Evolutionary conservation across 2,329 filamentous ascomycete genomes (phyloP), one percentile per base, ranked within the genome.

Genomic region (Orbilia javanica): DNA sequence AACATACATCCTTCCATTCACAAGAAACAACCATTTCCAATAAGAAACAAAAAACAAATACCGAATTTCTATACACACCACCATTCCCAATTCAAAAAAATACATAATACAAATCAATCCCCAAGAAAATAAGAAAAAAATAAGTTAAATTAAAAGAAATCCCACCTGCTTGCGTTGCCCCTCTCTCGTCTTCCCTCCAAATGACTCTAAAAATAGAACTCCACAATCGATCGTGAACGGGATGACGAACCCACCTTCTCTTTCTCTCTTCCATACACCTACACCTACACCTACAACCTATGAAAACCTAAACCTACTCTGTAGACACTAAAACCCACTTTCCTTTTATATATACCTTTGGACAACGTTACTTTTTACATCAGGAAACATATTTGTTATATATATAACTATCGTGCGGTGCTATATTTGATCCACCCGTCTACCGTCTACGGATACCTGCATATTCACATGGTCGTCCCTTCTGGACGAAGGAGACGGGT

Each of bases 341-440:
- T 52, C 1, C 25, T n/a, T 2, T 36, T 36, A 10, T 36, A 11
- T 39, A 10, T 36, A 11, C n/a, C n/a, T 39, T 29, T 31, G 50
- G 10, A 31, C 50, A 53, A 53, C 50, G 50, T 53, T 57, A 57
- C 52, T 7, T 10, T 36, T 13, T 15, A n/a, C n/a, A n/a, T 13
- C 5, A 11, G 10, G 3, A 15, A 15, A 39, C 36, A 36, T 6
- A 36, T 52, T 52, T 29, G 13, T 27, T 50, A 25, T 27, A 22
- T 50, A 25, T 27, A 50, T 13, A 8, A 50, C 15, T 34, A n/a
- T 13, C 20, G 5, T 52, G 15, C n/a, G n/a, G n/a, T 52, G n/a
- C 48, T 52, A 52, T 31, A 53, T 53, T 53, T 53, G 50, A 53
- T 31, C n/a, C 44, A 34, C 10, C 31, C n/a, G n/a, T 44, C 18